Conservation (phyloP, 2,329 filamentous ascomycete species). For the Monilinia vaccinii-corymbosi region DNA sequence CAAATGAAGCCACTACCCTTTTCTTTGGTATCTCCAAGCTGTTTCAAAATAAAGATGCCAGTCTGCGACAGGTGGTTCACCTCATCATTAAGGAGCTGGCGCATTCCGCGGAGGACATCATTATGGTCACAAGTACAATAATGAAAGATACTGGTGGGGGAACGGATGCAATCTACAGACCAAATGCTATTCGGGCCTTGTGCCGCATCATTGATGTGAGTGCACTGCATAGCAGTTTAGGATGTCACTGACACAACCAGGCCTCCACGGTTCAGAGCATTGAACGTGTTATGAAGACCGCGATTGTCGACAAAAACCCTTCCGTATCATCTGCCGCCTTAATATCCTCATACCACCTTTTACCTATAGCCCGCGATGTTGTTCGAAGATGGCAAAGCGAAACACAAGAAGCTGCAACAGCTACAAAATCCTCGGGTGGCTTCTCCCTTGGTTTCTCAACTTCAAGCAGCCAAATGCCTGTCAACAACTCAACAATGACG, state of each 20-base stretch:
- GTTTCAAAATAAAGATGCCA: conserved; percentile 99
- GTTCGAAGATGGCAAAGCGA: conserved; percentile 98
- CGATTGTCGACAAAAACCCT: conserved; percentile 97
- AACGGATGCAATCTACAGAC: conserved; percentile 86
- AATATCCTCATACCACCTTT: conserved; percentile 93
- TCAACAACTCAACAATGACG: conserved; percentile 93
- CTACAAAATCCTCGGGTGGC: conserved; percentile 77
- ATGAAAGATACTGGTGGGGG: conserved; percentile 99
- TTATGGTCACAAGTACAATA: conserved; percentile 98
- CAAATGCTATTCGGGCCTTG: conserved; percentile 90
- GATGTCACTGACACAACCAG: conserved; percentile 36
- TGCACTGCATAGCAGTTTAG: conserved; percentile 16
- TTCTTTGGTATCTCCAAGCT: conserved; percentile 99
- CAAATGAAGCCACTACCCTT: conserved; percentile 92
- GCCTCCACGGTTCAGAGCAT: conserved; percentile 94
- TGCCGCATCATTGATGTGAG: conserved; percentile 94
- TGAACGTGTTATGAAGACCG: conserved; percentile 96
- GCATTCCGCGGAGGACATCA: conserved; percentile 92
- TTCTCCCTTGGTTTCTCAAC: conserved; percentile 90
- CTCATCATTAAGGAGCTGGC: conserved; percentile 96
- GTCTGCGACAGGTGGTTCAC: conserved; percentile 97
- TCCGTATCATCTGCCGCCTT: conserved; percentile 94
- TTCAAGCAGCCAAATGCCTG: conserved; percentile 61
- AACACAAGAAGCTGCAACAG: conserved; percentile 90
- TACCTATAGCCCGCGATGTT: conserved; percentile 91